These are phyloP conservation scores for Colletotrichum navitas DNA, from an alignment of 2,329 filamentous ascomycete genomes.

Conservation along the genomic window DNA sequence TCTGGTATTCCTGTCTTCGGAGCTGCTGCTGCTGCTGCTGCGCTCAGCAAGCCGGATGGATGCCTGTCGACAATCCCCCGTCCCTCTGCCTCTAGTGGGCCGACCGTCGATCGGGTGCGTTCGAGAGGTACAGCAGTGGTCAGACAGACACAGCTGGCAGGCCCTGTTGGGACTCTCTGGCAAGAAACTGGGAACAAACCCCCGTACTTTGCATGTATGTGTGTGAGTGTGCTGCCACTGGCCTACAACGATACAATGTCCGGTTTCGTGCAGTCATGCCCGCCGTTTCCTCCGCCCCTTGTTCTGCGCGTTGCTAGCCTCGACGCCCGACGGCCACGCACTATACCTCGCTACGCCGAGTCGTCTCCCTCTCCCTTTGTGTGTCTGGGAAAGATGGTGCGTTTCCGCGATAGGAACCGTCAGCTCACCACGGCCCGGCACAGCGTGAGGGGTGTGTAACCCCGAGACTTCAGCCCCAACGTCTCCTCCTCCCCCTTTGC, in stretches of 20 bases:
- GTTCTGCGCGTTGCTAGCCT: slow-evolving; percentile 12
- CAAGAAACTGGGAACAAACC: too few relatives aligned
- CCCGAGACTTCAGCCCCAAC: background rate
- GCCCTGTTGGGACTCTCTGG: too few relatives aligned
- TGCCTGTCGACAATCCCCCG: too few relatives aligned
- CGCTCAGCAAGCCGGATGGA: slow-evolving; percentile 28
- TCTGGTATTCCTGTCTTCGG: background rate
- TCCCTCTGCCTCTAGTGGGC: too few relatives aligned
- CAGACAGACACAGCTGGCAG: slow-evolving; percentile 7
- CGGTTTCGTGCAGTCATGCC: slow-evolving; percentile 30
- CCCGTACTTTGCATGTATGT: too few relatives aligned
- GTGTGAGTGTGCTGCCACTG: background rate
- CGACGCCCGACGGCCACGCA: background rate
- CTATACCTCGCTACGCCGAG: slow-evolving; percentile 5
- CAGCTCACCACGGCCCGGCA: slow-evolving; percentile 5
- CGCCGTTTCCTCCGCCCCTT: slow-evolving; percentile 8
- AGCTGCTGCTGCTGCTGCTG: slow-evolving; percentile 1
- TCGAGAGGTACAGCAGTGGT: background rate
- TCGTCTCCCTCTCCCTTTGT: slow-evolving; percentile 3
- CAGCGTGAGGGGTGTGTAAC: background rate
- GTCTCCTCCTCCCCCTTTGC: background rate
- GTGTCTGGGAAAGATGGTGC: background rate
- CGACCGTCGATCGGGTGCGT: slow-evolving; percentile 21
- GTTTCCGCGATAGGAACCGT: slow-evolving; percentile 12
- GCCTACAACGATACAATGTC: slow-evolving; percentile 26